Evolutionary conservation across 805 yeast genomes (phyloP).

Genomic region (Millerozyma acaciae): DNA sequence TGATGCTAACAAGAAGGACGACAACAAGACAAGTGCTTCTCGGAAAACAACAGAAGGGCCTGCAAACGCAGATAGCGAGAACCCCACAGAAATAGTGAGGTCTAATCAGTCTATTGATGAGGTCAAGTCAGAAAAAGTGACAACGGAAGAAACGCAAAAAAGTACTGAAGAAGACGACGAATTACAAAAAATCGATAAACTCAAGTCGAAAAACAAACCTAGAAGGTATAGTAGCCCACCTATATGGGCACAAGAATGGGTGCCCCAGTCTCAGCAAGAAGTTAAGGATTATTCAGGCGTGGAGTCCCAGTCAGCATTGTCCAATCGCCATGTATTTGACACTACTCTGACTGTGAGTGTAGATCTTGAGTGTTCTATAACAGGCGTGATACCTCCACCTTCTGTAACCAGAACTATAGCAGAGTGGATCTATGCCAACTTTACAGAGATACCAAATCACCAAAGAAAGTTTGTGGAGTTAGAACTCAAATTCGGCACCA

Average conservation of each 20-base stretch:
- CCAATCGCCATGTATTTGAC: conserved; percentile 29
- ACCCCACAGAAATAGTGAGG: not conserved
- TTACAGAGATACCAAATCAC: conserved; percentile 57
- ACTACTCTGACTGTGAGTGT: conserved; percentile 26
- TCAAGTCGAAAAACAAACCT: conserved; percentile 44
- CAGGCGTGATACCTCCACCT: conserved; percentile 75
- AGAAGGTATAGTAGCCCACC: conserved; percentile 64
- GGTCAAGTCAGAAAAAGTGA: not conserved
- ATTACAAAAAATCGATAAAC: conserved; percentile 20
- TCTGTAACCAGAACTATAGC: conserved; percentile 78
- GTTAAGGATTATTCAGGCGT: not conserved
- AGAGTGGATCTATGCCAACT: conserved; percentile 85
- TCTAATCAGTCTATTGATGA: not conserved
- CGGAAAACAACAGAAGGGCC: too few species aligned
- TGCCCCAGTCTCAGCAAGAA: conserved; percentile 31
- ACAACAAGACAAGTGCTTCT: conserved; percentile 1
- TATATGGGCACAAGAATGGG: conserved; percentile 79
- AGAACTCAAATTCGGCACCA: conserved; percentile 71
- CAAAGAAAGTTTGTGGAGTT: conserved; percentile 58
- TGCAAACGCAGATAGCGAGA: conserved; percentile 1
- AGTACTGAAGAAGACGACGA: conserved; percentile 20
- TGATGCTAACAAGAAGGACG: not conserved
- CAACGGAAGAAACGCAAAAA: conserved; percentile 15
- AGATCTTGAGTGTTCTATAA: conserved; percentile 51
- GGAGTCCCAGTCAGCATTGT: conserved; percentile 7